These are phyloP conservation scores for Dalbergia oliveri DNA, from an alignment of 306 rosid genomes.

Conservation along the genomic window DNA sequence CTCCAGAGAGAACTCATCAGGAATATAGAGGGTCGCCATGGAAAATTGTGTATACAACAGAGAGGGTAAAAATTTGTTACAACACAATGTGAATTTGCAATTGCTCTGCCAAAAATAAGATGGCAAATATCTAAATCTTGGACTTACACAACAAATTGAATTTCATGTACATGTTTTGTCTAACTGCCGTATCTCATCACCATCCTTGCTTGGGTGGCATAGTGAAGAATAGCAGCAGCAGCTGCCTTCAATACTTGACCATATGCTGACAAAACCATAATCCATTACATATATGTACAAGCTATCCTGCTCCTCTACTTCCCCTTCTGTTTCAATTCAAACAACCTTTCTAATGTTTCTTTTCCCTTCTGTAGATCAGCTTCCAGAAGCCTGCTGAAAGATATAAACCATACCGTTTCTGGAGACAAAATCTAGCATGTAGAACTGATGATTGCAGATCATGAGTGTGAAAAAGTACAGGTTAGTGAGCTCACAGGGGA, in stretches of 20 bases:
- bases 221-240: constrained; percentile 47
- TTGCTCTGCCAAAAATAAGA: constrained; percentile 55
- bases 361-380: constrained; percentile 42
- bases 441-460: constrained; percentile 42
- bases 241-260: constrained; percentile 53
- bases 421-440: constrained; percentile 36
- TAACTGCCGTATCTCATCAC: constrained; percentile 48
- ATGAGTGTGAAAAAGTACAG: constrained; percentile 19
- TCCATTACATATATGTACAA: constrained; percentile 67
- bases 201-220: constrained; percentile 50
- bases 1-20: constrained; percentile 38
- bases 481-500: constrained; percentile 44
- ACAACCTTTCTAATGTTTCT: constrained; percentile 34
- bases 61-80: constrained; percentile 48
- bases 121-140: constrained; percentile 53
- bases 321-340: constrained; percentile 50
- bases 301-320: constrained; percentile 63
- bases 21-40: constrained; percentile 29
- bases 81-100: constrained; percentile 45
- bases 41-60: constrained; percentile 58
- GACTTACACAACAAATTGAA: constrained; percentile 51
- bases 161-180: constrained; percentile 69
- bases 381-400: constrained; percentile 44
- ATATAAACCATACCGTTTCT: constrained; percentile 44
- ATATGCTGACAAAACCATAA: constrained; percentile 51